A percentile compares a stretch with the other conserved stretches of the same genome.
Evolutionary conservation across 2,329 filamentous ascomycete species (phyloP).

Genomic region (Dactylellina haptotyla): DNA sequence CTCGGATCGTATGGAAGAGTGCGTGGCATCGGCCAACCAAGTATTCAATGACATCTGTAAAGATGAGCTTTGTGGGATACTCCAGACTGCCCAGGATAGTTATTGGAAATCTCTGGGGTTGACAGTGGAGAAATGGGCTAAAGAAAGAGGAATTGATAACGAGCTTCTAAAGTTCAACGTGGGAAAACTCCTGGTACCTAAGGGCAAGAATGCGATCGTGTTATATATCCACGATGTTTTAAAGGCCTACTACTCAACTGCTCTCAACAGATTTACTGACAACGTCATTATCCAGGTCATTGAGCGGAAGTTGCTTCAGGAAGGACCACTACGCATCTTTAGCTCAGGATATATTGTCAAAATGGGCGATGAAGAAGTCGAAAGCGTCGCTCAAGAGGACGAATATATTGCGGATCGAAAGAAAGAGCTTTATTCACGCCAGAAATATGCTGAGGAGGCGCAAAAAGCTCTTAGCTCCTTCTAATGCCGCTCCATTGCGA

Average conservation of each 20-base stretch:
- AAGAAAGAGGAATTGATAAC: too few species aligned
- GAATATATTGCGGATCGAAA: constrained; percentile 57
- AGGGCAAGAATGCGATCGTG: background rate
- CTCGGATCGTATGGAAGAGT: too few species aligned
- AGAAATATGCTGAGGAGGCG: background rate
- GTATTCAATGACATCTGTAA: too few species aligned
- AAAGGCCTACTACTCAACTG: constrained; percentile 71
- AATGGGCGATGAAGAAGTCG: constrained; percentile 65
- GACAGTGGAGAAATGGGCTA: too few species aligned
- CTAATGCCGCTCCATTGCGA: too few species aligned
- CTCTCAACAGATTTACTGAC: constrained; percentile 72
- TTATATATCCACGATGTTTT: constrained; percentile 71
- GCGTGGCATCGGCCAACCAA: too few species aligned
- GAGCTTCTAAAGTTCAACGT: too few species aligned
- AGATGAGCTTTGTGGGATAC: too few species aligned
- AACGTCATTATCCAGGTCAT: constrained; percentile 70
- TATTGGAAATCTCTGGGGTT: too few species aligned
- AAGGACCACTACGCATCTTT: constrained; percentile 67
- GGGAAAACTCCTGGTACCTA: too few species aligned
- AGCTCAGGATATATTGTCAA: constrained; percentile 65
- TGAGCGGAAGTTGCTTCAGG: constrained; percentile 65
- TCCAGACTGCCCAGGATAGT: too few species aligned
- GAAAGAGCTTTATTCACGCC: background rate
- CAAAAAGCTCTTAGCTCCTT: too few species aligned
- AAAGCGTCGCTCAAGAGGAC: constrained; percentile 70